These are phyloP conservation scores for Candida maltosa DNA, from an alignment of 805 yeast species.

Conservation along the genomic window DNA sequence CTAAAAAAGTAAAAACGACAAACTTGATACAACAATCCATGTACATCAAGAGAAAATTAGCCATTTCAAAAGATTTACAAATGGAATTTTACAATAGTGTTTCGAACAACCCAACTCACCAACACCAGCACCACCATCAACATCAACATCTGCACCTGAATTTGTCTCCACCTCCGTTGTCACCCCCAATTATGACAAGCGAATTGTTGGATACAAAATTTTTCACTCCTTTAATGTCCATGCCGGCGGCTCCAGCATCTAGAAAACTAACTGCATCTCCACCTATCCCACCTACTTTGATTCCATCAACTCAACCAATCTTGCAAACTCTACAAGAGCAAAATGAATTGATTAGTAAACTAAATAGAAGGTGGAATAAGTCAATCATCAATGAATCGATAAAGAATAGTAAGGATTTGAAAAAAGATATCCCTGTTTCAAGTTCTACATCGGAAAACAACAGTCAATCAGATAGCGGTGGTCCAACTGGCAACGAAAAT, in stretches of 20 bases:
- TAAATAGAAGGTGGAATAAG: constrained; percentile 41
- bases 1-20: constrained; percentile 13
- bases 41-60: constrained; percentile 26
- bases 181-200: constrained; percentile 4
- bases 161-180: not conserved
- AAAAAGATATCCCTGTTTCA: not conserved
- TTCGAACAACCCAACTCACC: not conserved
- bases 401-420: constrained; percentile 6
- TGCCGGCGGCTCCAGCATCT: no score
- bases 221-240: no score
- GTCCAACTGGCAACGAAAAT: no score
- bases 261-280: constrained; percentile 1
- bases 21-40: constrained; percentile 20
- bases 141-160: not conserved
- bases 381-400: constrained; percentile 9
- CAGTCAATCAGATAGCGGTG: no score
- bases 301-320: constrained; percentile 7
- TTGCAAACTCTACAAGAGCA: constrained; percentile 23
- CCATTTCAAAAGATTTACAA: constrained; percentile 38
- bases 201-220: constrained; percentile 10
- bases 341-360: constrained; percentile 28
- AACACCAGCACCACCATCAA: no score
- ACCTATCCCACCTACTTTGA: not conserved
- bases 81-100: constrained; percentile 22
- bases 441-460: not conserved